Conservation (phyloP, 2,329 filamentous ascomycete species). For the Alternaria burnsii region DNA sequence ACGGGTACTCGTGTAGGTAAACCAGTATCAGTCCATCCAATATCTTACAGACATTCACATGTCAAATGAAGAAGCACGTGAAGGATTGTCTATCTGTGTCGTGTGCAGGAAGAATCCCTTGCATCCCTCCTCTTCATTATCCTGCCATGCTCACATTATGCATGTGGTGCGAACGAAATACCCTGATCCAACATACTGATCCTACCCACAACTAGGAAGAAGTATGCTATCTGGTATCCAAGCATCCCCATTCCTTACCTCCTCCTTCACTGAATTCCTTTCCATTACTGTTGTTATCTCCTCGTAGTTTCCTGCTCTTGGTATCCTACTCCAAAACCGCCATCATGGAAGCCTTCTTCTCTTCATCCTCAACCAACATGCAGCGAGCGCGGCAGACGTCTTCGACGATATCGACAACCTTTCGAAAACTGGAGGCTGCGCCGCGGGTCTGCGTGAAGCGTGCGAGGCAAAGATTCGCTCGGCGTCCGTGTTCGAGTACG, state of each 20-base stretch:
- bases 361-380: constrained; percentile 70
- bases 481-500: constrained; percentile 83
- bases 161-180: neutral
- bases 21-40: neutral
- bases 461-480: constrained; percentile 78
- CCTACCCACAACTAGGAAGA: constrained; percentile 9
- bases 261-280: neutral
- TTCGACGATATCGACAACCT: constrained; percentile 79
- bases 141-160: neutral
- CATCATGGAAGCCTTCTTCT: constrained; percentile 55
- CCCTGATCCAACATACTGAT: neutral
- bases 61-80: neutral
- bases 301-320: constrained; percentile 8
- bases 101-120: neutral
- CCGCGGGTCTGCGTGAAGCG: constrained; percentile 90
- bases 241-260: constrained; percentile 1
- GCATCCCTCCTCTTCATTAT: neutral
- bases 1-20: neutral
- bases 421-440: constrained; percentile 88
- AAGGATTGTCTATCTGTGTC: neutral
- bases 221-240: constrained; percentile 17
- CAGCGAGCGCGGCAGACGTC: constrained; percentile 70
- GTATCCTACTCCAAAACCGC: constrained; percentile 48
- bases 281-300: neutral
- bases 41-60: neutral